Conservation (phyloP, 164 flowering plant species). For the Magnolia changhungtana region DNA sequence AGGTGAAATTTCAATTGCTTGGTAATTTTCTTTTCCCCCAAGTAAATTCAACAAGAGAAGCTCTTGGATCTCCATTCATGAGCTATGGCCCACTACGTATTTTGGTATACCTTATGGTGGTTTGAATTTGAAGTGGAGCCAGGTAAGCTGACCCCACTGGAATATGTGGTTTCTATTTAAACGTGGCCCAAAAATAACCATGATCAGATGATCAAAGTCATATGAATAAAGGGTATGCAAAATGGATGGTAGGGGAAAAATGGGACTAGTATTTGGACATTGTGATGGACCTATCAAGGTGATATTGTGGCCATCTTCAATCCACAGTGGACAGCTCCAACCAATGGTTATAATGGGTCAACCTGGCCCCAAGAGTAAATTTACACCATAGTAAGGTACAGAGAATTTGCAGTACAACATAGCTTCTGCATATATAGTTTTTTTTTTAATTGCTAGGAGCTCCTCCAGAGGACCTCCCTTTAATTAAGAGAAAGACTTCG, state of each 20-base stretch:
- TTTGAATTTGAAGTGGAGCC: neutral
- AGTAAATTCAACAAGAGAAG: neutral
- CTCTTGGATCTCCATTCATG: neutral
- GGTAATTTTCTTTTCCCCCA: neutral
- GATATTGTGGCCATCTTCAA: neutral
- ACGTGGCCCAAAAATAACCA: no score
- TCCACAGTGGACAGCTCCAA: neutral
- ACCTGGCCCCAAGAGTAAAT: neutral
- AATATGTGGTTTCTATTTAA: no score
- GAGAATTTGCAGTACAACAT: neutral
- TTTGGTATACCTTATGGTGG: neutral
- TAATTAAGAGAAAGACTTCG: neutral
- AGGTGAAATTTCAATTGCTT: neutral
- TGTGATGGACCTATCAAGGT: no score
- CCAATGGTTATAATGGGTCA: neutral
- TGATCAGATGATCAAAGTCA: no score
- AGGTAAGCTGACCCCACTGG: no score
- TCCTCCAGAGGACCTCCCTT: neutral
- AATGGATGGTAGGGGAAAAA: no score
- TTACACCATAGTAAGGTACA: neutral
- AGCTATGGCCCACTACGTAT: neutral
- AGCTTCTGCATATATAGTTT: neutral
- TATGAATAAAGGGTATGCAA: no score
- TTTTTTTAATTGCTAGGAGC: neutral
- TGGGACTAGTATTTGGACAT: no score